phyloP scores from a whole-genome alignment of 164 flowering plant genomes.

The Pachysandra terminalis region DNA sequence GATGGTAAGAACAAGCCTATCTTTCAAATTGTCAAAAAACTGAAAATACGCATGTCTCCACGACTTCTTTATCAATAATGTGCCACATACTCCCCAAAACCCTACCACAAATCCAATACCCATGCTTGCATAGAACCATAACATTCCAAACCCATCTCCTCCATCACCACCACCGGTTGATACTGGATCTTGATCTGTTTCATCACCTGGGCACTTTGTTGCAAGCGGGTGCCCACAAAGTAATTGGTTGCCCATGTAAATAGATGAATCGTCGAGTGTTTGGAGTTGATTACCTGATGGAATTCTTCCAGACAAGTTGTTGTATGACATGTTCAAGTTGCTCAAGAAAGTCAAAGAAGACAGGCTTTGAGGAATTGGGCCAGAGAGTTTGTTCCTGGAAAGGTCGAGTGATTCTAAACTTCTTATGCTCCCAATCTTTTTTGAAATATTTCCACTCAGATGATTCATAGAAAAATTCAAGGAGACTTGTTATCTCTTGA shows the following conservation, averaged over 20 bases:
- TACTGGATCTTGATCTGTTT: not conserved
- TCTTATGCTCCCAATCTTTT: conserved; percentile 15
- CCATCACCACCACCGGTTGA: not conserved
- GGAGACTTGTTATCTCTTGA: not conserved
- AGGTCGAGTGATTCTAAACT: conserved; percentile 32
- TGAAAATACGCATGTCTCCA: conserved; percentile 5
- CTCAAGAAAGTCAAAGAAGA: conserved; percentile 21
- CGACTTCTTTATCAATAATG: not conserved
- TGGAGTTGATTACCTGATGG: conserved; percentile 25
- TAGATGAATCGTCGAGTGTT: conserved; percentile 17
- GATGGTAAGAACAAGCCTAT: not conserved
- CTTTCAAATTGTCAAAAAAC: not conserved
- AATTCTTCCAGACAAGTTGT: conserved; percentile 29
- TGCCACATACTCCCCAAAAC: not conserved
- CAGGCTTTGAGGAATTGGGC: conserved; percentile 33
- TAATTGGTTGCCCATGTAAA: conserved; percentile 22
- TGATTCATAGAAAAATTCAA: conserved; percentile 30
- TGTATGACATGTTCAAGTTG: conserved; percentile 31
- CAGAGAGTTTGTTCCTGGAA: conserved; percentile 31
- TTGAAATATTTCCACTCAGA: conserved; percentile 28
- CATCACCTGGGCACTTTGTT: conserved; percentile 12
- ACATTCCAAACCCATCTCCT: not conserved
- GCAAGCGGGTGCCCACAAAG: conserved; percentile 36
- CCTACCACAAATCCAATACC: not conserved
- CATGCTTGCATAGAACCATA: conserved; percentile 1